Percentiles rank a stretch among this genome's conserved stretches.
Evolutionary conservation across 2,329 filamentous ascomycete genomes (phyloP).

Genomic region (Delphinella strobiligena): DNA sequence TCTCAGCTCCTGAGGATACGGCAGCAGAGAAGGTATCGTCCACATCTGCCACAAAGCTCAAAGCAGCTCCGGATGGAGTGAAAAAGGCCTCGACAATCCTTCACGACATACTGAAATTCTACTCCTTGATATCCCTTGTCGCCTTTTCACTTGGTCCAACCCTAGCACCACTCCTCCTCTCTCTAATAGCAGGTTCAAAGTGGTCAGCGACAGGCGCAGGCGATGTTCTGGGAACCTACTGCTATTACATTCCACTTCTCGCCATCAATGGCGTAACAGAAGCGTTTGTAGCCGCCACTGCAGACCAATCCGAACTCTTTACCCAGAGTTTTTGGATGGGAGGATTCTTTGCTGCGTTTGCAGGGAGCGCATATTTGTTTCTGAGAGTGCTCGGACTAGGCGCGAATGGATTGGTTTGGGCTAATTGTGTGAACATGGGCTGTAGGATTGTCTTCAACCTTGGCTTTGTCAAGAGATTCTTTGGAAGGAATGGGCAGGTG

Average conservation of each 20-base stretch:
- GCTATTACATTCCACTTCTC: conserved; percentile 85
- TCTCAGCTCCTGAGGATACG: conserved; percentile 8
- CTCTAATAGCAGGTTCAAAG: conserved; percentile 60
- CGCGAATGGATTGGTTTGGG: conserved; percentile 68
- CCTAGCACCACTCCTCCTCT: conserved; percentile 60
- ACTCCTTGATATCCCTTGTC: conserved; percentile 59
- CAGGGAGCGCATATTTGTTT: conserved; percentile 59
- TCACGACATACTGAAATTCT: conserved; percentile 54
- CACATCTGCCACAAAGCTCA: conserved; percentile 10
- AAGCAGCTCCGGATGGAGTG: not conserved
- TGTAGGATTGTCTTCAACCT: conserved; percentile 74
- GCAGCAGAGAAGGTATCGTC: conserved; percentile 20
- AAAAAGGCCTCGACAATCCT: conserved; percentile 33
- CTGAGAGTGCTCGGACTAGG: conserved; percentile 58
- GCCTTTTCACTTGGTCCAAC: conserved; percentile 61
- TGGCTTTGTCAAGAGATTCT: conserved; percentile 57
- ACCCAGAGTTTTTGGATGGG: conserved; percentile 75
- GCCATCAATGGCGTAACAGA: conserved; percentile 87
- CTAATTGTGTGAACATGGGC: conserved; percentile 83
- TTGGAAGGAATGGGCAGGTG: conserved; percentile 33
- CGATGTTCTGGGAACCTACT: conserved; percentile 64
- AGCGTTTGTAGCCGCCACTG: conserved; percentile 83
- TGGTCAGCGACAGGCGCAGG: conserved; percentile 69
- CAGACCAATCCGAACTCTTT: conserved; percentile 61
- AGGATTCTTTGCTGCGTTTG: conserved; percentile 66